Percentiles rank a stretch among this genome's conserved stretches.
These are phyloP conservation scores for Fusarium sulawesiense DNA, from an alignment of 2,329 filamentous ascomycete genomes.

Conservation along the genomic window DNA sequence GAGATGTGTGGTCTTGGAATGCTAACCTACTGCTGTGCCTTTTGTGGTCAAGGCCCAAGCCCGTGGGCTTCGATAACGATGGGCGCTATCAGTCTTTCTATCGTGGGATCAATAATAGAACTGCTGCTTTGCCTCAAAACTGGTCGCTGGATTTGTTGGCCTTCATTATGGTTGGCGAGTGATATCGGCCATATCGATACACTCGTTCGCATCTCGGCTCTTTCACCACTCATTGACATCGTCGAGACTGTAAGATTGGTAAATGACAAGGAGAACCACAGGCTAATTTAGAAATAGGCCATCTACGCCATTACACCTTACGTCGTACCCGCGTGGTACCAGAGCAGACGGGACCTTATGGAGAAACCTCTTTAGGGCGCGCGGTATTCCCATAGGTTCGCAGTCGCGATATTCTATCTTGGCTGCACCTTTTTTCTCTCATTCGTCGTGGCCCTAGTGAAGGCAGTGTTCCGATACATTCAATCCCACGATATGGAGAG, in stretches of 20 bases:
- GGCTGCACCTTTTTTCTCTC: not conserved
- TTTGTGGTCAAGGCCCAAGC: conserved; percentile 13
- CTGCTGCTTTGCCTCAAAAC: not conserved
- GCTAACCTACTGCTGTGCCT: conserved; percentile 14
- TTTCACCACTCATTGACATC: conserved; percentile 41
- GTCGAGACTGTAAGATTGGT: conserved; percentile 38
- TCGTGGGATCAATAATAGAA: conserved; percentile 12
- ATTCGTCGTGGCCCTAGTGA: not conserved
- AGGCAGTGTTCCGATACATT: not conserved
- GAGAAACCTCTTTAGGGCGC: conserved; percentile 20
- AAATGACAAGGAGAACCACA: too few relatives aligned
- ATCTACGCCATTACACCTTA: conserved; percentile 5
- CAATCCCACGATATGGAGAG: not conserved
- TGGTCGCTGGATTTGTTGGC: conserved; percentile 19
- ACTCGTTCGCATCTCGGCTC: conserved; percentile 34
- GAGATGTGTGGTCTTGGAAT: conserved; percentile 34
- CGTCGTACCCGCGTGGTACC: conserved; percentile 7
- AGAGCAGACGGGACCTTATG: not conserved
- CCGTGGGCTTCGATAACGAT: conserved; percentile 1
- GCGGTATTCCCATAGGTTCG: conserved; percentile 8
- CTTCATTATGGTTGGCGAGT: conserved; percentile 35
- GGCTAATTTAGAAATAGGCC: not conserved
- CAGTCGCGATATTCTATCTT: not conserved
- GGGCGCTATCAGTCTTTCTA: conserved; percentile 20
- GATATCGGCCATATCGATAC: conserved; percentile 13